Conservation (phyloP, 208 protist species). For the Acanthamoeba lenticulata region DNA sequence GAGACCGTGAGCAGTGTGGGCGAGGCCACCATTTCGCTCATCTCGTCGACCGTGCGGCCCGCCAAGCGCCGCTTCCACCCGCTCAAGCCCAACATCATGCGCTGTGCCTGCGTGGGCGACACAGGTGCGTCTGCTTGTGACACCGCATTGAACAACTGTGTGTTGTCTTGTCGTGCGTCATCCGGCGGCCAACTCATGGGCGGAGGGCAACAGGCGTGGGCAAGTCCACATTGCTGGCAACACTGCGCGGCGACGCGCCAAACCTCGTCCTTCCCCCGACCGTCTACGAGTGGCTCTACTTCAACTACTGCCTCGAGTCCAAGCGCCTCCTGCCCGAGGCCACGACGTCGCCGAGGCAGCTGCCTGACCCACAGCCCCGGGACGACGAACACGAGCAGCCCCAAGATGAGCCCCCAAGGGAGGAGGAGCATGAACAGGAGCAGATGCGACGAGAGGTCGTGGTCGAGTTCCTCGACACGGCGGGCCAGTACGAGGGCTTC, state of each 20-base stretch:
- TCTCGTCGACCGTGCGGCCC: not conserved
- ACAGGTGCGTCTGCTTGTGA: not conserved
- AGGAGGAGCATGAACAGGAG: not conserved
- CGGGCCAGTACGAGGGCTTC: constrained; percentile 12
- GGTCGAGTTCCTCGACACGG: constrained; percentile 2
- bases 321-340: not conserved
- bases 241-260: not conserved
- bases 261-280: not conserved
- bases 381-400: not conserved
- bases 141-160: not conserved
- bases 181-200: not conserved
- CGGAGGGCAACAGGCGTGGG: not conserved
- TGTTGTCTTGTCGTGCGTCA: not conserved
- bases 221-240: not conserved
- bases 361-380: too few species aligned
- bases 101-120: not conserved
- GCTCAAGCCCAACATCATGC: constrained; percentile 40
- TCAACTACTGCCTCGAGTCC: constrained; percentile 3
- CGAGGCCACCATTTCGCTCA: constrained; percentile 1
- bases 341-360: not conserved
- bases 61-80: not conserved
- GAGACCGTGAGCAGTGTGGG: not conserved
- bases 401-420: not conserved
- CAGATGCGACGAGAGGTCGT: not conserved
- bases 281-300: not conserved